Evolutionary conservation across 345 rosid species (phyloP).

Genomic region (Moricandia arvensis): DNA sequence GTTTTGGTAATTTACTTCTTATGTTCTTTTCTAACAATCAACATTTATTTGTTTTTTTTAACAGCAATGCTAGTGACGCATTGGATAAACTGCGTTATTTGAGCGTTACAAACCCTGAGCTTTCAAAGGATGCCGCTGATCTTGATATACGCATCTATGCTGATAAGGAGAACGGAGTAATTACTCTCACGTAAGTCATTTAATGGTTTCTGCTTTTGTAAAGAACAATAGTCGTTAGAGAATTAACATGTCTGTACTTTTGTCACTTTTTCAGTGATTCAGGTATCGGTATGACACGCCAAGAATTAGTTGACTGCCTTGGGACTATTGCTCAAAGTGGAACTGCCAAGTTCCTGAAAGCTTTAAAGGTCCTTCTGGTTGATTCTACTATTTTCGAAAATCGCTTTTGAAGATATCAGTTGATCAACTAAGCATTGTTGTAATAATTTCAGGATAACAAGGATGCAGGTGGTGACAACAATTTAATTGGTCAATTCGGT

Average conservation of each 20-base stretch:
- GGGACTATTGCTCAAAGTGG: constrained; percentile 99
- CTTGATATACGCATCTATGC: constrained; percentile 86
- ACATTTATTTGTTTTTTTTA: constrained; percentile 3
- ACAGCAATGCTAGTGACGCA: constrained; percentile 99
- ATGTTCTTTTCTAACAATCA: too few relatives aligned
- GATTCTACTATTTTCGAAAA: background rate
- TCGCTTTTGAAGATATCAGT: background rate
- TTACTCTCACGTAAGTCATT: constrained; percentile 68
- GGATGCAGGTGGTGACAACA: constrained; percentile 72
- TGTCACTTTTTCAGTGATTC: constrained; percentile 84
- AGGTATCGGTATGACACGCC: constrained; percentile 95
- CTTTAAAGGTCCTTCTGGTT: constrained; percentile 62
- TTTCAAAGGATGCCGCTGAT: constrained; percentile 66
- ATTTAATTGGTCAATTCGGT: constrained; percentile 97
- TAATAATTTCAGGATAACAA: constrained; percentile 71
- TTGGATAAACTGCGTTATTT: constrained; percentile 89
- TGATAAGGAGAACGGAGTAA: constrained; percentile 77
- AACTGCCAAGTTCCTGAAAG: constrained; percentile 92
- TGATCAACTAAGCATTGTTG: constrained; percentile 17
- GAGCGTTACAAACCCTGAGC: constrained; percentile 72
- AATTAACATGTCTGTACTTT: too few relatives aligned
- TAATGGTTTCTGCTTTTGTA: background rate
- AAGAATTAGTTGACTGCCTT: constrained; percentile 91
- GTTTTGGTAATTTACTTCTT: too few relatives aligned
- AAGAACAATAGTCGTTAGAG: background rate